These are phyloP conservation scores for Hyphopichia burtonii DNA, from an alignment of 1,139 yeast species.

Conservation along the genomic window DNA sequence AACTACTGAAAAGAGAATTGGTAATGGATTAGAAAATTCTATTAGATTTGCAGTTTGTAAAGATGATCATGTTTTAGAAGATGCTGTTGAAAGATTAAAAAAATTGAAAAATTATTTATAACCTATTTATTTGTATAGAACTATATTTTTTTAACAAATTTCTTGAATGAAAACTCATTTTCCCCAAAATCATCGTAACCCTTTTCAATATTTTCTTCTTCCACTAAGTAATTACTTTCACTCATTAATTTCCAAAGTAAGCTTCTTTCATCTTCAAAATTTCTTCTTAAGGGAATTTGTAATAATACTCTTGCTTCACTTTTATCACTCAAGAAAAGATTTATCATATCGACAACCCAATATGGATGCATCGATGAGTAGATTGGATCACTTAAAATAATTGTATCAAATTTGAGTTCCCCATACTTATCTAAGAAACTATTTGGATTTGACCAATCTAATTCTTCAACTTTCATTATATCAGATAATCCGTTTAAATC, in stretches of 20 bases:
- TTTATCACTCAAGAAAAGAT: conserved; percentile 34
- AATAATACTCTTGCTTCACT: conserved; percentile 51
- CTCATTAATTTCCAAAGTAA: conserved; percentile 55
- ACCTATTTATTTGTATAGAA: conserved; percentile 1
- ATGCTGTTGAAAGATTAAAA: conserved; percentile 75
- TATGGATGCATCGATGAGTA: conserved; percentile 81
- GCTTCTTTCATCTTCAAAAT: conserved; percentile 64
- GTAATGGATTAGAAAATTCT: conserved; percentile 76
- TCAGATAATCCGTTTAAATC: conserved; percentile 41
- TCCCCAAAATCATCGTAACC: conserved; percentile 90
- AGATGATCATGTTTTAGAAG: conserved; percentile 74
- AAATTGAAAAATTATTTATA: conserved; percentile 64
- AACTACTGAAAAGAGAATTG: conserved; percentile 55
- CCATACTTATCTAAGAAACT: conserved; percentile 27
- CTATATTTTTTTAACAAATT: conserved; percentile 11
- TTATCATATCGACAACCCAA: conserved; percentile 63
- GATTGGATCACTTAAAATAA: conserved; percentile 83
- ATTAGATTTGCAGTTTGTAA: conserved; percentile 95
- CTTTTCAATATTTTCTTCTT: conserved; percentile 38
- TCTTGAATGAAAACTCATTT: conserved; percentile 59
- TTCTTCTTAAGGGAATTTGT: conserved; percentile 72
- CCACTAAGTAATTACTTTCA: conserved; percentile 23
- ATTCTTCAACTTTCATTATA: conserved; percentile 39
- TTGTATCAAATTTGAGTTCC: conserved; percentile 44
- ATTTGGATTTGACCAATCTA: conserved; percentile 76